Percentiles rank a stretch among this genome's conserved stretches.
phyloP scores from a whole-genome alignment of 441 rosid species.

The Populus hybrid region DNA sequence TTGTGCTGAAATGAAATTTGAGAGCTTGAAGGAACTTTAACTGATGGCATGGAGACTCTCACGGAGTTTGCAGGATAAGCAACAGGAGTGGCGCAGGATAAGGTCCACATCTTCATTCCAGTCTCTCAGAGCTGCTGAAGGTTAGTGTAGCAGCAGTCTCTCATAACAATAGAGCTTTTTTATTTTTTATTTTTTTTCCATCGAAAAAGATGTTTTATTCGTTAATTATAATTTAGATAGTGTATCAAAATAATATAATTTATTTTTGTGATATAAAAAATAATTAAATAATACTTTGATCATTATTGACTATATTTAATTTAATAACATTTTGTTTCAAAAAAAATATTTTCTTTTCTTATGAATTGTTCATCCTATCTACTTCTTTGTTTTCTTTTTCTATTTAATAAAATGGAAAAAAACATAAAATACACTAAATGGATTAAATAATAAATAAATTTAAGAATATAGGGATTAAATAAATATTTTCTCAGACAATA shows the following conservation, averaged over 20 bases:
- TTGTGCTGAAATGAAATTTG: constrained; percentile 19
- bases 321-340: no score
- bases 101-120: constrained; percentile 30
- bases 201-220: not conserved
- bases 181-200: not conserved
- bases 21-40: constrained; percentile 25
- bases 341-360: no score
- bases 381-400: no score
- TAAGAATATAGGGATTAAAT: not conserved
- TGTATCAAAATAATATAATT: not conserved
- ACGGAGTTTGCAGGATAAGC: constrained; percentile 26
- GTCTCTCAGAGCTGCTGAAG: not conserved
- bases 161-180: no score
- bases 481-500: not conserved
- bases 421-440: no score
- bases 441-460: not conserved
- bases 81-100: constrained; percentile 30
- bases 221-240: no score
- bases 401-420: no score
- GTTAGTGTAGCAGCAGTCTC: not conserved
- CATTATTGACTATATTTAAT: no score
- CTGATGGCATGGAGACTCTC: constrained; percentile 22
- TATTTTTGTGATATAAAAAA: not conserved
- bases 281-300: constrained; percentile 3
- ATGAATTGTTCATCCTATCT: no score